Conservation (phyloP, 139 green algal species). For the Micromonas pusilla region DNA sequence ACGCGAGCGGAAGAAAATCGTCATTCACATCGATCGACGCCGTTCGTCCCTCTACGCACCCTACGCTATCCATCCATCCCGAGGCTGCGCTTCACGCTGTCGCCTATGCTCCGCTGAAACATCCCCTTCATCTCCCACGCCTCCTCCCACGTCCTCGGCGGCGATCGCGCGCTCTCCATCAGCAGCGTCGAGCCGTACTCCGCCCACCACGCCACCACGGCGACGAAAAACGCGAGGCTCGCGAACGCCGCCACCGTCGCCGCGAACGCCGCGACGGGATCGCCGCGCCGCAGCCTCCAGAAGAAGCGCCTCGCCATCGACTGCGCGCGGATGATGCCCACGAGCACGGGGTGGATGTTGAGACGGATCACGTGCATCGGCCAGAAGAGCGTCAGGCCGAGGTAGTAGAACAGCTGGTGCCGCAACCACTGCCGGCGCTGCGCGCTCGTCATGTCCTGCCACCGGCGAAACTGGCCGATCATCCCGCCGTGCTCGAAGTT, state of each 20-base stretch:
- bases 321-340: not conserved
- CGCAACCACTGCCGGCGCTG: conserved; percentile 6
- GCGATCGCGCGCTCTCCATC: not conserved
- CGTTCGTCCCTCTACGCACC: too few species aligned
- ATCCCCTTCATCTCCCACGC: not conserved
- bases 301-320: not conserved
- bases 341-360: conserved; percentile 6
- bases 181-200: not conserved
- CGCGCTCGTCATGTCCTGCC: not conserved
- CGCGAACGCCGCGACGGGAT: not conserved
- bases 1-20: too few species aligned
- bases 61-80: not conserved
- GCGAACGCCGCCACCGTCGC: not conserved
- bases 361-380: conserved; percentile 3
- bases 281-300: not conserved
- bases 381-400: not conserved
- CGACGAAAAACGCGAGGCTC: not conserved
- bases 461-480: not conserved
- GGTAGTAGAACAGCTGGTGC: not conserved
- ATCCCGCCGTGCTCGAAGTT: not conserved
- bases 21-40: too few species aligned
- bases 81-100: not conserved
- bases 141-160: not conserved
- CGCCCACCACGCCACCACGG: not conserved
- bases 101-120: not conserved